Base-by-base conservation (phyloP, 2,329 filamentous ascomycete genomes). In the Cylindrodendrum hubeiense region DNA sequence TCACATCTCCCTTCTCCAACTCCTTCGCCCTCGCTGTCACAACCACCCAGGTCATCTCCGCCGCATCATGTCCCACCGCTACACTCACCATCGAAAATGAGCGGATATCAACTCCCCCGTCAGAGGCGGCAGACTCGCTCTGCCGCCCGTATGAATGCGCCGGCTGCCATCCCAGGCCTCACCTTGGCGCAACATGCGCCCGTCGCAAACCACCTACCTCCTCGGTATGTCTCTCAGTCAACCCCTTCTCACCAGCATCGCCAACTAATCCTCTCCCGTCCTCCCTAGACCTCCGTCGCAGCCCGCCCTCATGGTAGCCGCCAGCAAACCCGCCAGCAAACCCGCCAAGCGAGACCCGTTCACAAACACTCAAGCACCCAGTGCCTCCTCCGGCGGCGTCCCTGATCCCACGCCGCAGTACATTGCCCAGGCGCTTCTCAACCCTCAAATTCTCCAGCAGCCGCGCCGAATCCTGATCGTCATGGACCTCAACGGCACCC, bases 401-500 rank as follows among this genome's bases (percentile, higher is more conserved):
- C 93, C 93, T 0, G 74, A 85, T 0, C 89, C 93, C 0, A 86
- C 86, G 1, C 49, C 79, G 0, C 75, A 79, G 50, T 97, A 97
- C 79, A 81, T 93, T n/a, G 58, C 75, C 4, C 84, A 85, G 56
- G 84, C 91, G 2, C 76, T 80, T 5, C 70, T 80, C 15, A 72
- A 80, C 0, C 84, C 88, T 0, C 72, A 77, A 28, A 69, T 70
- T 17, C 79, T 87, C 4, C 41, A 78, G 0, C 54, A 78, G 1
- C 86, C 90, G 1, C 88, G 88, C 43, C 87, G 86, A 17, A 86
- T 97, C 34, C 89, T 99, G 22, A 84, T 99, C 54, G 88, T 98
- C 50, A 88, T 98, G 67, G 96, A 99, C 80, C 87, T 99, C 39
- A 99, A 98, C 78, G 96, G 96, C 67, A 98, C 95, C 0, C 85